These are phyloP conservation scores for Starmerella tilneyi DNA, from an alignment of 805 yeast species.

Conservation along the genomic window DNA sequence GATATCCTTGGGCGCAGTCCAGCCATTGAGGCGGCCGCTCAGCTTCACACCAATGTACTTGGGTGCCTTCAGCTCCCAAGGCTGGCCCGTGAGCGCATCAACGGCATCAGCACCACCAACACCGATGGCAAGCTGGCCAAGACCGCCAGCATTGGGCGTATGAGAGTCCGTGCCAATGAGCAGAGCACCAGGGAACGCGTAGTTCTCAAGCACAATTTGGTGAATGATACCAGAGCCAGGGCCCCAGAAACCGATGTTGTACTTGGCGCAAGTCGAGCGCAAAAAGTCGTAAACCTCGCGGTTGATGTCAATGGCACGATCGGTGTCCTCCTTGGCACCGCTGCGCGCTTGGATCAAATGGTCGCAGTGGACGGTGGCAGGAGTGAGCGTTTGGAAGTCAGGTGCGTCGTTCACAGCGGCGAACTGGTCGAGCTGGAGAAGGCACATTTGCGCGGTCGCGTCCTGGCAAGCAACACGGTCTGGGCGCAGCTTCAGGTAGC, in stretches of 20 bases:
- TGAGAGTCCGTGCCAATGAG: conserved; percentile 96
- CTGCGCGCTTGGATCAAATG: conserved; percentile 93
- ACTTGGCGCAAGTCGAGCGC: conserved; percentile 81
- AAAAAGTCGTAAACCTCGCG: conserved; percentile 91
- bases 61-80: conserved; percentile 98
- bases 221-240: conserved; percentile 98
- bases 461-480: conserved; percentile 99
- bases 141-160: conserved; percentile 97
- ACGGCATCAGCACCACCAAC: conserved; percentile 99
- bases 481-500: conserved; percentile 88
- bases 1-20: conserved; percentile 96
- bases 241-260: conserved; percentile 97
- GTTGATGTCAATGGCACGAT: conserved; percentile 77
- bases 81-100: conserved; percentile 84
- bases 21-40: conserved; percentile 83
- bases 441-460: conserved; percentile 98
- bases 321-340: conserved; percentile 79
- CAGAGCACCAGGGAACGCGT: conserved; percentile 94
- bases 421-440: conserved; percentile 47
- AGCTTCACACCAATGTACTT: conserved; percentile 89
- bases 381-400: conserved; percentile 75
- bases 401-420: conserved; percentile 23
- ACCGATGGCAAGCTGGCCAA: conserved; percentile 96
- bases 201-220: conserved; percentile 92
- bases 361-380: conserved; percentile 95